Evolutionary conservation across 169 alveolate genomes (phyloP), one percentile per base, ranked within the genome.

Genomic region (Perkinsus marinus): DNA sequence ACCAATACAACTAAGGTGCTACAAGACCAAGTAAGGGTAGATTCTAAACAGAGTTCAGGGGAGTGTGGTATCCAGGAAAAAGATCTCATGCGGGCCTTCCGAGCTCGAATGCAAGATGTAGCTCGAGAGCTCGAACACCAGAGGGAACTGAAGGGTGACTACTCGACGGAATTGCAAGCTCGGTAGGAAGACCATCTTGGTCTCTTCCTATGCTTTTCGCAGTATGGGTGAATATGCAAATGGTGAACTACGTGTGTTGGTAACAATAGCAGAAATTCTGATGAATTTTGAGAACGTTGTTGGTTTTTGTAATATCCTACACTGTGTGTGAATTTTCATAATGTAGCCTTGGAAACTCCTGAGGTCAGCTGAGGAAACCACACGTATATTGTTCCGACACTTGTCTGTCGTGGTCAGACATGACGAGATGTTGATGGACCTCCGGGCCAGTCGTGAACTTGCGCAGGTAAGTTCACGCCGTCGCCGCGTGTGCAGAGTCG

Each of bases 81-180:
- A 13, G 91, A 89, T 37, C 91, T 89, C 30, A 89, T 89, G 91
- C 36, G 91, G 39, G 39, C 68, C 34, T 89, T 89, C 47, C 46
- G 91, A 16, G 91, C 91, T 0, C 39, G 91, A 34, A 13, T 90
- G 39, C 91, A 39, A 37, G 91, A 90, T 43, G 36, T 90, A 0
- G 22, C 91, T 22, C 39, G 41, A 69, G 91, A 90, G 39, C 69
- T 90, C 47, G 91, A 90, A 39, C 30, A 90, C n/a, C 91, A 90
- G 91, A 90, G 41, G 57, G 91, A 39, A 90, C 36, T 5, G 2
- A 43, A 41, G 91, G n/a, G n/a, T 38, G 41, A 90, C 39, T 90
- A n/a, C n/a, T 90, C 91, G 39, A 37, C 91, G 39, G 91, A 90
- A 69, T 69, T 90, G 39, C 91, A 90, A 43, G 91, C 91, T 0